Conservation (phyloP, 164 flowering plant species). For the Warburgia ugandensis region DNA sequence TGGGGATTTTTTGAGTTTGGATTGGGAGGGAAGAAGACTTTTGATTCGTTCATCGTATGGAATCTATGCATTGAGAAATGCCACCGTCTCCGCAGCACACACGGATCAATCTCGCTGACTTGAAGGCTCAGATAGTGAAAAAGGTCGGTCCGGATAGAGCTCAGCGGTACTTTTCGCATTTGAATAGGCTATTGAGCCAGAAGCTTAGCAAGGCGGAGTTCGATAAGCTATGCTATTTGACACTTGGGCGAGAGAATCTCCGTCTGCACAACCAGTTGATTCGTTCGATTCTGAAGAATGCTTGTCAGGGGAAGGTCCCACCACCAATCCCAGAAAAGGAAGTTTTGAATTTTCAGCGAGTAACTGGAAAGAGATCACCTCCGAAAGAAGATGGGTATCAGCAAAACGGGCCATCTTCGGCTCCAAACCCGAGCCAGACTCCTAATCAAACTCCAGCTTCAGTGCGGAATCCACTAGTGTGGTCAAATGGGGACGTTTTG, state of each 20-base stretch:
- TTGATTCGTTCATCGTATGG: conserved; percentile 14
- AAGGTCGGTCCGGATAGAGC: conserved; percentile 77
- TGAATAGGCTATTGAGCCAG: conserved; percentile 64
- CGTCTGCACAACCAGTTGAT: conserved; percentile 75
- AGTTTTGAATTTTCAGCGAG: conserved; percentile 20
- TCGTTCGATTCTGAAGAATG: conserved; percentile 76
- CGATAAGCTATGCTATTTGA: conserved; percentile 53
- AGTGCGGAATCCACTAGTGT: conserved; percentile 29
- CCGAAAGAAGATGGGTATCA: conserved; percentile 43
- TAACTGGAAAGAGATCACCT: conserved; percentile 26
- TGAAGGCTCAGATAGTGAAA: conserved; percentile 77
- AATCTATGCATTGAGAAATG: conserved; percentile 49
- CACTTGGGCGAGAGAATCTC: conserved; percentile 73
- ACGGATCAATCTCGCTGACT: conserved; percentile 67
- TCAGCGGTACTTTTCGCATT: conserved; percentile 50
- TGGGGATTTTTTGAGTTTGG: conserved; percentile 15
- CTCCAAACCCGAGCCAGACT: conserved; percentile 24
- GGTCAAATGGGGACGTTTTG: conserved; percentile 72
- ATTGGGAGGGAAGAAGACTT: not conserved
- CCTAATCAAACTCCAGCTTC: too few species aligned
- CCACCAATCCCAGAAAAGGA: conserved; percentile 35
- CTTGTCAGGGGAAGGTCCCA: conserved; percentile 57
- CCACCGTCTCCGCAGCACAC: conserved; percentile 51
- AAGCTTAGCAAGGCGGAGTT: conserved; percentile 76
- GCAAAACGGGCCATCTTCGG: conserved; percentile 29